Percentiles rank a stretch among this genome's conserved stretches.
Evolutionary conservation across 495 filamentous ascomycete genomes (phyloP).

Genomic region (Trichoderma gamsii): DNA sequence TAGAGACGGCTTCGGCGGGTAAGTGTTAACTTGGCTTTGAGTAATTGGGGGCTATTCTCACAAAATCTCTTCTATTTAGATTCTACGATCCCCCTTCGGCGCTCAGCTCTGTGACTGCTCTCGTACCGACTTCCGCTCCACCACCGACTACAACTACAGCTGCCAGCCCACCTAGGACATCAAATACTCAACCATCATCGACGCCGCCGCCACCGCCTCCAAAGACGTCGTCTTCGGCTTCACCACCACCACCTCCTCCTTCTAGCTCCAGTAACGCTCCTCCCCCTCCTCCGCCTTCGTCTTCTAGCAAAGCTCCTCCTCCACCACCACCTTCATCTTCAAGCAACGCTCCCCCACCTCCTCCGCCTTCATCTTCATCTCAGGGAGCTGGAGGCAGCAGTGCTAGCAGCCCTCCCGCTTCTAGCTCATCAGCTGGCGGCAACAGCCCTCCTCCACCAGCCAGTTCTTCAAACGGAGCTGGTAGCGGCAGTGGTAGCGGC

Average conservation of each 20-base stretch:
- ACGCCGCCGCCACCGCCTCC: neutral
- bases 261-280: neutral
- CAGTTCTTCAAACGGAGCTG: neutral
- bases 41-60: neutral
- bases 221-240: neutral
- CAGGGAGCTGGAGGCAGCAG: neutral
- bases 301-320: neutral
- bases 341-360: neutral
- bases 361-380: neutral
- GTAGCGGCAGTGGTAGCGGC: neutral
- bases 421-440: neutral
- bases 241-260: neutral
- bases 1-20: neutral
- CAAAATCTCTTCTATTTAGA: neutral
- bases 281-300: neutral
- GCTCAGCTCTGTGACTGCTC: neutral
- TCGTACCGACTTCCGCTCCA: neutral
- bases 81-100: conserved; percentile 5
- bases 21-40: neutral
- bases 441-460: neutral
- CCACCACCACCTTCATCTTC: neutral
- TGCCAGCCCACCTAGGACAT: neutral
- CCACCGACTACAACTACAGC: neutral
- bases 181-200: neutral
- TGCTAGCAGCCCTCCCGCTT: neutral